Evolutionary conservation across 192 early-diverging fungal species (phyloP).

Genomic region (Linnemannia zychae): DNA sequence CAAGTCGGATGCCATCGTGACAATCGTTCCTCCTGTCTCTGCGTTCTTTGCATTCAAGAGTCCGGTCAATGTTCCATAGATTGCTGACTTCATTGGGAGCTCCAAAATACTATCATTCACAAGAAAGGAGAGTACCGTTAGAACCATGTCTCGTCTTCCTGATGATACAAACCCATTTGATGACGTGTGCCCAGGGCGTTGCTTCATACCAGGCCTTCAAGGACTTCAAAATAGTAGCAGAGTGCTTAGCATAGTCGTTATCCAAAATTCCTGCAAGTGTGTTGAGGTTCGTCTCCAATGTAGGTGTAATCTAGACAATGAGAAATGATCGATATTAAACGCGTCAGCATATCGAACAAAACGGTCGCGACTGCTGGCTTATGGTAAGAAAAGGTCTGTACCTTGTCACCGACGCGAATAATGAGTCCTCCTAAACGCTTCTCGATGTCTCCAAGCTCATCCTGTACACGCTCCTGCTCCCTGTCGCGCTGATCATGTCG

Average conservation of each 20-base stretch:
- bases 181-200: constrained; percentile 1
- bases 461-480: constrained; percentile 47
- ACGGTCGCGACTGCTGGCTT: not conserved
- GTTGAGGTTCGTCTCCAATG: constrained; percentile 73
- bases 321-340: not conserved
- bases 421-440: constrained; percentile 77
- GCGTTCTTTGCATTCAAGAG: constrained; percentile 83
- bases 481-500: constrained; percentile 42
- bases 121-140: not conserved
- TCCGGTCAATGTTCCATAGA: constrained; percentile 88
- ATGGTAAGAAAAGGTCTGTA: constrained; percentile 21
- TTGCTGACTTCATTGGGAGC: constrained; percentile 77
- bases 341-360: not conserved
- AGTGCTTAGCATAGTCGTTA: constrained; percentile 78
- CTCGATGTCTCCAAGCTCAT: constrained; percentile 74
- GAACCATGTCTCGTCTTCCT: not conserved
- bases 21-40: constrained; percentile 74
- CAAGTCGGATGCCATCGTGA: constrained; percentile 66
- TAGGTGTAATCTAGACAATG: constrained; percentile 62
- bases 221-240: constrained; percentile 70
- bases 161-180: not conserved
- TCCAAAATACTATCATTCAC: constrained; percentile 69
- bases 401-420: constrained; percentile 83
- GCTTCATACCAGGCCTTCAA: constrained; percentile 68
- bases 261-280: constrained; percentile 78